Percentiles rank a stretch among this genome's conserved stretches.
Evolutionary conservation across 2,329 filamentous ascomycete genomes (phyloP).

Genomic region (Aspergillus proliferans): DNA sequence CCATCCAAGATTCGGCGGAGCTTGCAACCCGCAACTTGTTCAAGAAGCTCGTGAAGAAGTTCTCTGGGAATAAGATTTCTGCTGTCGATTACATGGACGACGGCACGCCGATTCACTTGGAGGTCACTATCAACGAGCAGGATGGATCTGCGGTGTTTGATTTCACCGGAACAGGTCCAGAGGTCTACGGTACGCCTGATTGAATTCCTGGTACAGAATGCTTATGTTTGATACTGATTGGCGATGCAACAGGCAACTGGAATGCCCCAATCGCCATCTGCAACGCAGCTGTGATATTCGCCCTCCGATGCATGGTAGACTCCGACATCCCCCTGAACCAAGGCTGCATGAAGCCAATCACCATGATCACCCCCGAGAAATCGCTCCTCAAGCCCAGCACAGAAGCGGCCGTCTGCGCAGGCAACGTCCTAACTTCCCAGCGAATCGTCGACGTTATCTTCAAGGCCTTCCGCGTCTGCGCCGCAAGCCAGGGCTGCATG

Average conservation of each 20-base stretch:
- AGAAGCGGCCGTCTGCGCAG: slow-evolving; percentile 69
- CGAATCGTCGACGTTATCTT: too few species aligned
- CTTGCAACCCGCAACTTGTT: slow-evolving; percentile 63
- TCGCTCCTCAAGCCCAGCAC: slow-evolving; percentile 67
- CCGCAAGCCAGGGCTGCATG: too few species aligned
- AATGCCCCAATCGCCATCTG: slow-evolving; percentile 74
- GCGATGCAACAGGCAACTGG: slow-evolving; percentile 52
- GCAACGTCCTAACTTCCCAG: slow-evolving; percentile 55
- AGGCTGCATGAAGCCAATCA: slow-evolving; percentile 68
- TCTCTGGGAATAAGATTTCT: slow-evolving; percentile 54
- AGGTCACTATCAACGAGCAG: slow-evolving; percentile 63
- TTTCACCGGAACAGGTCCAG: slow-evolving; percentile 68
- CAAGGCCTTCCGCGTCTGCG: too few species aligned
- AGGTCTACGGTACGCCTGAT: slow-evolving; percentile 41
- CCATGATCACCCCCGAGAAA: slow-evolving; percentile 62
- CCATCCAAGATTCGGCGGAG: slow-evolving; percentile 72
- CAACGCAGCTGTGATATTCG: slow-evolving; percentile 76
- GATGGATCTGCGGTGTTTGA: slow-evolving; percentile 70
- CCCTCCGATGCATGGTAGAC: slow-evolving; percentile 66
- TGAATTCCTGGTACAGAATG: too few species aligned
- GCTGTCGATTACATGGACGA: slow-evolving; percentile 79
- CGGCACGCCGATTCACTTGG: slow-evolving; percentile 67
- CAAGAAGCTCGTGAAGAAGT: slow-evolving; percentile 59
- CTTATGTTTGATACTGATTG: not conserved
- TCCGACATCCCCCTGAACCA: slow-evolving; percentile 78